Evolutionary conservation across 495 filamentous ascomycete genomes (phyloP).

Genomic region (Lentithecium fluviatile): DNA sequence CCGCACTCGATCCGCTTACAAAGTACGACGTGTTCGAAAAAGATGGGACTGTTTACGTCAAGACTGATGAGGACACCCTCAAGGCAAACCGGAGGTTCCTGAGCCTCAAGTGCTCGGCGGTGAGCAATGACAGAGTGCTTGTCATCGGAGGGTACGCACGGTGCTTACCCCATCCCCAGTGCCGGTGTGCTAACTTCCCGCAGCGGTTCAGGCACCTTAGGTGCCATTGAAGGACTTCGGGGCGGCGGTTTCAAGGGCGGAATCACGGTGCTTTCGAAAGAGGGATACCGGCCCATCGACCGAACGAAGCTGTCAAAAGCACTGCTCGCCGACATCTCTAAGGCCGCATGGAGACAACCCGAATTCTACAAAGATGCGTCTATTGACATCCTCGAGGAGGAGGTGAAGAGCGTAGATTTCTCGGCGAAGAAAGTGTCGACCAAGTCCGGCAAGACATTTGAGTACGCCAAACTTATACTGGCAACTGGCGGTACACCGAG

Average conservation of each 20-base stretch:
- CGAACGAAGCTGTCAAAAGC: constrained; percentile 95
- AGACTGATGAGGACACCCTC: constrained; percentile 74
- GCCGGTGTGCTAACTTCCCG: constrained; percentile 24
- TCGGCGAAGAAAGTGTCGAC: constrained; percentile 67
- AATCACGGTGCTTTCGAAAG: constrained; percentile 81
- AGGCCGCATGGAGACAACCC: constrained; percentile 69
- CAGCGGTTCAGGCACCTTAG: constrained; percentile 77
- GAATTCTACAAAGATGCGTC: constrained; percentile 76
- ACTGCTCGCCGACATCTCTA: constrained; percentile 75
- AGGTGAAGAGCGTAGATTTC: constrained; percentile 78
- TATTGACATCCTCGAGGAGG: constrained; percentile 71
- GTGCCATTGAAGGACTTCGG: constrained; percentile 75
- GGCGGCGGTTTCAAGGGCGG: constrained; percentile 75
- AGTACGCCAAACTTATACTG: constrained; percentile 86
- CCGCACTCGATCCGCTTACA: constrained; percentile 76
- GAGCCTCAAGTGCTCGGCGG: constrained; percentile 68
- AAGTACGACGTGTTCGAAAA: constrained; percentile 78
- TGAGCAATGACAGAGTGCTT: constrained; percentile 67
- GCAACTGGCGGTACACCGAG: constrained; percentile 81
- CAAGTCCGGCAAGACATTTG: constrained; percentile 63
- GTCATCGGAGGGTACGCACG: constrained; percentile 73
- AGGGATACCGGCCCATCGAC: constrained; percentile 84
- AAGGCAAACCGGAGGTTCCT: constrained; percentile 71
- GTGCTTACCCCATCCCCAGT: neutral
- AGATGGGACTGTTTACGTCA: constrained; percentile 80